A percentile compares a stretch with the other conserved stretches of the same genome.
phyloP scores from a whole-genome alignment of 1,284 basidiomycete genomes.

The Cryptococcus sp. region DNA sequence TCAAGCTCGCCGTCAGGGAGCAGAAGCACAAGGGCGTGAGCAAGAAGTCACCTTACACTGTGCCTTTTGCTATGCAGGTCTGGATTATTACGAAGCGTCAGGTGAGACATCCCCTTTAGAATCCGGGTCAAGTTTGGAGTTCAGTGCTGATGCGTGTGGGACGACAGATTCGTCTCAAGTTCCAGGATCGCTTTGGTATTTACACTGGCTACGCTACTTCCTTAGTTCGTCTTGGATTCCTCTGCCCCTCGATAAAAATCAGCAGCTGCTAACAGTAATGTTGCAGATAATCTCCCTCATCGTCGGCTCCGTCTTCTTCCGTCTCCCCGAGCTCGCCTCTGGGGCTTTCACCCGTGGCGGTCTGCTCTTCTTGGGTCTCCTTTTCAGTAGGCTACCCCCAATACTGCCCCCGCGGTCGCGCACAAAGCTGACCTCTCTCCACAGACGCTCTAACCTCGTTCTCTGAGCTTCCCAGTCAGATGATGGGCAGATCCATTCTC shows the following conservation, averaged over 20 bases:
- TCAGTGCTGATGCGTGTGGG: neutral
- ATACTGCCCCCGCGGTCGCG: neutral
- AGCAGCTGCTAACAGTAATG: neutral
- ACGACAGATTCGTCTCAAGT: slow-evolving; percentile 47
- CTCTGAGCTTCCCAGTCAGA: slow-evolving; percentile 57
- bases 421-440: neutral
- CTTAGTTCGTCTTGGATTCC: slow-evolving; percentile 25
- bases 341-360: slow-evolving; percentile 85
- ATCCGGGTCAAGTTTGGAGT: neutral
- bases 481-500: slow-evolving; percentile 67
- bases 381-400: slow-evolving; percentile 63
- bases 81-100: slow-evolving; percentile 68
- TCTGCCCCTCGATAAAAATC: too few relatives aligned
- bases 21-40: slow-evolving; percentile 77
- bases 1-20: slow-evolving; percentile 68
- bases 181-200: slow-evolving; percentile 80
- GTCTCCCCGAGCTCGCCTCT: slow-evolving; percentile 66
- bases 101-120: slow-evolving; percentile 58
- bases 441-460: slow-evolving; percentile 42
- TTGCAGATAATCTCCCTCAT: slow-evolving; percentile 57
- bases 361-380: slow-evolving; percentile 70
- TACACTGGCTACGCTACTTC: slow-evolving; percentile 64
- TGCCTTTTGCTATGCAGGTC: slow-evolving; percentile 72
- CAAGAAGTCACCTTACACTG: slow-evolving; percentile 80
- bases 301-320: slow-evolving; percentile 70